Evolutionary conservation across 208 protist genomes (phyloP).

Genomic region (Borovskyia barvae): DNA sequence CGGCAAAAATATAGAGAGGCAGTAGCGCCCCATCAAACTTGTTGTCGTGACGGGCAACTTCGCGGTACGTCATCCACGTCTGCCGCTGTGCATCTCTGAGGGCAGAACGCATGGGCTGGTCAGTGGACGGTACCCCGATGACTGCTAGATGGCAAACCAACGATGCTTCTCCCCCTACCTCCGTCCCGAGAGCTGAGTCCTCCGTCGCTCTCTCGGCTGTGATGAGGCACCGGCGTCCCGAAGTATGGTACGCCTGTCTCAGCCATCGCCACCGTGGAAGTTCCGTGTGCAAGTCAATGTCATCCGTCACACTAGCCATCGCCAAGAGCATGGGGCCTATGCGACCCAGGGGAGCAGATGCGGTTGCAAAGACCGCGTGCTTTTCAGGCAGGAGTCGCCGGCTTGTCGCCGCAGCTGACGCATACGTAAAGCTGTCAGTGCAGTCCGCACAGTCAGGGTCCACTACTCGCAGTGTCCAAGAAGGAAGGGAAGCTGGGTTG

Average conservation of each 20-base stretch:
- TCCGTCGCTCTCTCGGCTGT: no score
- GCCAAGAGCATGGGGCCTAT: slow-evolving; percentile 30
- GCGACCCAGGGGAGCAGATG: slow-evolving; percentile 8
- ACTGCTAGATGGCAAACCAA: slow-evolving; percentile 13
- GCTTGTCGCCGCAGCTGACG: not conserved
- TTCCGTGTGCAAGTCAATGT: slow-evolving; percentile 5
- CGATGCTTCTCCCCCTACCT: not conserved
- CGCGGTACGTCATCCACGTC: slow-evolving; percentile 39
- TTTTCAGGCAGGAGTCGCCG: not conserved
- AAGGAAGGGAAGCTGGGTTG: not conserved
- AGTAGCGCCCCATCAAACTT: slow-evolving; percentile 27
- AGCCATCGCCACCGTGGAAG: slow-evolving; percentile 17
- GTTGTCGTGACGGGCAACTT: slow-evolving; percentile 36
- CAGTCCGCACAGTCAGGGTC: not conserved
- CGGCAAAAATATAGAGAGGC: slow-evolving; percentile 26
- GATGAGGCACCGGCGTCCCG: no score
- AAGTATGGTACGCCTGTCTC: slow-evolving; percentile 2
- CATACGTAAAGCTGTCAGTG: not conserved
- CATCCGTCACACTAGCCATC: slow-evolving; percentile 28
- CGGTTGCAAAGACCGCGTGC: slow-evolving; percentile 10
- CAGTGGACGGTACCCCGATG: slow-evolving; percentile 45
- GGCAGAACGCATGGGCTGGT: slow-evolving; percentile 16
- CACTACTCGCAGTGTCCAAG: slow-evolving; percentile 6
- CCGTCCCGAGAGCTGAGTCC: not conserved
- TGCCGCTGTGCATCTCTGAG: slow-evolving; percentile 34